Conservation (phyloP, 169 alveolate species). For the Plasmodium malariae region DNA sequence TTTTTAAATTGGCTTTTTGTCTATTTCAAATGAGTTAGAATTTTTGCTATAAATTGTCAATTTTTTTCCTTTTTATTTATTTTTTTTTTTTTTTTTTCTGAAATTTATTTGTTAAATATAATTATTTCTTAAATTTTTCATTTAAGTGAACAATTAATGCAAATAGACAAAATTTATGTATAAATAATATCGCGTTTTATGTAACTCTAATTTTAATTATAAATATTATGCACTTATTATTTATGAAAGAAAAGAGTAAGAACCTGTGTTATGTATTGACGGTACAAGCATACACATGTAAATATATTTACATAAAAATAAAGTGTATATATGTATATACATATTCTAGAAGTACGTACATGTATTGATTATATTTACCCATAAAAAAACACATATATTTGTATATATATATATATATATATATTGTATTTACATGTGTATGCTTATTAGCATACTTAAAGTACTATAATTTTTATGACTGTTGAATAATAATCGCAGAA, state of each 20-base stretch:
- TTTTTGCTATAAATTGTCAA: constrained; percentile 7
- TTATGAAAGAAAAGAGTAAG: not conserved
- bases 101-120: constrained; percentile 3
- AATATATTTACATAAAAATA: not conserved
- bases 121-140: not conserved
- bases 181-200: not conserved
- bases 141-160: not conserved
- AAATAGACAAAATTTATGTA: not conserved
- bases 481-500: not conserved
- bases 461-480: too few species aligned
- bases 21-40: constrained; percentile 7
- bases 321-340: not conserved
- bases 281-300: not conserved
- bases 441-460: too few species aligned
- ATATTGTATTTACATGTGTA: too few species aligned
- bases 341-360: not conserved
- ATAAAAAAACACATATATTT: not conserved
- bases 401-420: not conserved
- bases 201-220: not conserved
- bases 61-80: constrained; percentile 12
- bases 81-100: not conserved
- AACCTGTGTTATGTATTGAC: not conserved
- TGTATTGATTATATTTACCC: too few species aligned
- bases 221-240: not conserved
- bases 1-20: constrained; percentile 6